Conservation (phyloP, 2,329 filamentous ascomycete genomes). For the Penicillium sp. region DNA sequence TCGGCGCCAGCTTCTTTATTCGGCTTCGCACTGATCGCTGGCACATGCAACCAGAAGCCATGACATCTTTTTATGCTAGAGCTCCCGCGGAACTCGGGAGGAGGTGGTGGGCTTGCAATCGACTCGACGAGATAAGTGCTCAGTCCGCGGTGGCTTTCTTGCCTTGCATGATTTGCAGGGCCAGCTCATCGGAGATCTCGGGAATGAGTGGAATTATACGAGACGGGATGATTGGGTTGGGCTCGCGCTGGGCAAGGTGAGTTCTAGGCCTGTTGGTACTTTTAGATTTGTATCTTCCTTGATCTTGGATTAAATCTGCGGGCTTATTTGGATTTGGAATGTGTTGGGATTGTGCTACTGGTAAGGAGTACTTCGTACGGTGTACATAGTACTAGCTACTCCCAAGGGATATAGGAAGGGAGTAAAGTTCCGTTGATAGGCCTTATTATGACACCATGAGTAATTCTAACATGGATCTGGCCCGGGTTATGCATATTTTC, state of each 20-base stretch:
- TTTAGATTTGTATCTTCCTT: neutral
- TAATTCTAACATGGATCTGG: neutral
- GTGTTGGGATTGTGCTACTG: neutral
- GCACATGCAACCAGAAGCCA: conserved; percentile 16
- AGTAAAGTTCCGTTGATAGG: conserved; percentile 1
- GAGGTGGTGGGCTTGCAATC: conserved; percentile 14
- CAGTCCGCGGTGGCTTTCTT: conserved; percentile 13
- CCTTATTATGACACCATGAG: conserved; percentile 20
- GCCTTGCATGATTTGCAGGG: conserved; percentile 1
- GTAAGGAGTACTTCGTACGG: neutral
- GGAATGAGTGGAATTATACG: neutral
- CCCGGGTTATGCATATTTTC: conserved; percentile 9
- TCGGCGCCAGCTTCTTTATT: neutral
- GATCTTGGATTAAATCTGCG: neutral
- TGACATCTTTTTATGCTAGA: conserved; percentile 19
- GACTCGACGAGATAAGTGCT: conserved; percentile 23
- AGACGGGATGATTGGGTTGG: neutral
- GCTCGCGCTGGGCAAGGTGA: neutral
- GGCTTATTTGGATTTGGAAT: neutral
- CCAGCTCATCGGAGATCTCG: conserved; percentile 4
- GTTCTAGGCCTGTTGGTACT: conserved; percentile 1
- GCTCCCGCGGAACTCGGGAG: conserved; percentile 12
- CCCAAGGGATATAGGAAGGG: neutral
- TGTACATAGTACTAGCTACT: neutral
- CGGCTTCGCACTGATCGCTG: conserved; percentile 20